phyloP scores from a whole-genome alignment of 305 asterid genomes.

The Striga hermonthica region DNA sequence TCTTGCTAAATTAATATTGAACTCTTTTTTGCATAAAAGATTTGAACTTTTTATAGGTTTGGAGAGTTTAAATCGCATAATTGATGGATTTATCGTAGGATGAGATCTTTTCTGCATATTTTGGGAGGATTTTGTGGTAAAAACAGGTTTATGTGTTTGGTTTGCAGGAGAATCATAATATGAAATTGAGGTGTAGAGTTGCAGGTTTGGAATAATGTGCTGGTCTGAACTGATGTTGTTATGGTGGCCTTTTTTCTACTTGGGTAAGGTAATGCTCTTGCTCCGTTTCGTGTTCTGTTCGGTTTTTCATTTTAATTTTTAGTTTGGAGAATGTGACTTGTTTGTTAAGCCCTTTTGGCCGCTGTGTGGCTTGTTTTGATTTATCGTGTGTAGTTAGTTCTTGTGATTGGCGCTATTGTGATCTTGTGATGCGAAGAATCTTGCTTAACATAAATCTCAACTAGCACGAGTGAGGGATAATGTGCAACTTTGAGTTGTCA shows the following conservation, averaged over 20 bases:
- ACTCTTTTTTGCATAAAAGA: neutral
- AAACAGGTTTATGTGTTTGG: neutral
- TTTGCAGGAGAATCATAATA: constrained; percentile 52
- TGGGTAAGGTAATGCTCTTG: constrained; percentile 35
- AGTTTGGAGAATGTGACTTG: neutral
- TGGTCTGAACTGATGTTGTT: constrained; percentile 19
- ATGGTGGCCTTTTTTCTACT: constrained; percentile 9
- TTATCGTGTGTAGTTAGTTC: no score
- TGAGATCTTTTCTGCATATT: no score
- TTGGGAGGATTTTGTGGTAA: neutral
- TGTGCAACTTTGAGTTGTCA: neutral
- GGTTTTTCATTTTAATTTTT: neutral
- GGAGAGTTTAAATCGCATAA: no score
- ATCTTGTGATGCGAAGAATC: no score
- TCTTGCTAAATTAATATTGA: neutral
- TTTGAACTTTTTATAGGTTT: neutral
- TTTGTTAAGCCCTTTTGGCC: neutral
- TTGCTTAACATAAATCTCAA: neutral
- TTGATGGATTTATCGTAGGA: no score
- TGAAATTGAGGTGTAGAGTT: constrained; percentile 49
- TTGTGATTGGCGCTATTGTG: no score
- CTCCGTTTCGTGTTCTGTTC: constrained; percentile 10
- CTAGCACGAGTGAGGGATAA: neutral
- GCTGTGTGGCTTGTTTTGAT: no score
- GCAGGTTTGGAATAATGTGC: constrained; percentile 49